Conservation (phyloP, 2,329 filamentous ascomycete genomes). For the Furcasterigmium sp. region DNA sequence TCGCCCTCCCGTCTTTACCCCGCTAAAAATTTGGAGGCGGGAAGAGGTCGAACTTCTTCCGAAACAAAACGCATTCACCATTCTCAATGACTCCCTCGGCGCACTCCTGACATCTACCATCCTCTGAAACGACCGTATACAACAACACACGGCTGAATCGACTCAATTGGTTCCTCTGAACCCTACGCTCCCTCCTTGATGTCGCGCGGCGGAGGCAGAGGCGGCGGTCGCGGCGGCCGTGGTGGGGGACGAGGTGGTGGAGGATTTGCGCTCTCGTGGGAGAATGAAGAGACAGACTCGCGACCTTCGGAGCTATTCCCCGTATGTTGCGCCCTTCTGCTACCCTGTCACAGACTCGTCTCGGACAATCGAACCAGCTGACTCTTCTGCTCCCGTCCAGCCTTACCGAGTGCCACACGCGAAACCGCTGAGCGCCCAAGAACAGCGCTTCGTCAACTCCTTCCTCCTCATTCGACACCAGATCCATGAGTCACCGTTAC, state of each 20-base stretch:
- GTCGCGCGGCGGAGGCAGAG: slow-evolving; percentile 47
- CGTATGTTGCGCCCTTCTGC: slow-evolving; percentile 22
- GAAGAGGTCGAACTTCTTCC: too few species aligned
- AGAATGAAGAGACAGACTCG: slow-evolving; percentile 49
- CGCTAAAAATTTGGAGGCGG: slow-evolving; percentile 3
- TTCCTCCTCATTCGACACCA: slow-evolving; percentile 53
- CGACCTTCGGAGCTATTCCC: slow-evolving; percentile 57
- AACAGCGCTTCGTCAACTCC: slow-evolving; percentile 42
- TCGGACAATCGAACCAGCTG: not conserved
- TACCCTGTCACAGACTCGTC: not conserved
- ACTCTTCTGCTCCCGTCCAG: slow-evolving; percentile 23
- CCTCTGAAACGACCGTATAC: not conserved
- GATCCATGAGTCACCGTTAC: slow-evolving; percentile 48
- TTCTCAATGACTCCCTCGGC: not conserved
- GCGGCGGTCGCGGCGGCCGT: slow-evolving; percentile 45
- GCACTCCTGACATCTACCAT: not conserved
- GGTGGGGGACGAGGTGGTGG: slow-evolving; percentile 41
- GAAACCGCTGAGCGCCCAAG: slow-evolving; percentile 34
- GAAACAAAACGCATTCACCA: not conserved
- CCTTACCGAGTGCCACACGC: slow-evolving; percentile 44
- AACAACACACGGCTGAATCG: not conserved
- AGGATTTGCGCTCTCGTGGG: slow-evolving; percentile 47
- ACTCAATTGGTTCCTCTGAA: too few species aligned
- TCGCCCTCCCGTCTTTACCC: not conserved
- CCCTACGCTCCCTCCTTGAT: slow-evolving; percentile 23